Percentiles rank a stretch among this genome's conserved stretches.
These are phyloP conservation scores for Wickerhamiella galacta DNA, from an alignment of 805 yeast genomes.

Conservation along the genomic window DNA sequence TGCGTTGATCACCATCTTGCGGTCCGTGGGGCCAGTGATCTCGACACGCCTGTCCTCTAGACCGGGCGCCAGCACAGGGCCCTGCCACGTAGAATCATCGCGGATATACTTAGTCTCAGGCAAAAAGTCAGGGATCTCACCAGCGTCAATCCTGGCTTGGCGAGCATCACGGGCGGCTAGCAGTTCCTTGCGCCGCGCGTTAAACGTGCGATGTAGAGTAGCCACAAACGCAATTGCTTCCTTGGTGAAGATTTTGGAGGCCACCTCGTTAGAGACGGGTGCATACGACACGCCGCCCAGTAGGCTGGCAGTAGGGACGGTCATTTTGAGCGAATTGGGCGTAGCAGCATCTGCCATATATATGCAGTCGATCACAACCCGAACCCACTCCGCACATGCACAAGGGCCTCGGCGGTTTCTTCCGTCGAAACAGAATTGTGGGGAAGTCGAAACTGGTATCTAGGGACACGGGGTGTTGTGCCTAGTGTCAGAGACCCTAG, in stretches of 20 bases:
- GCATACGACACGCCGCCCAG: constrained; percentile 38
- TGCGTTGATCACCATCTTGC: constrained; percentile 63
- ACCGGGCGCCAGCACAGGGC: constrained; percentile 53
- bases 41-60: constrained; percentile 57
- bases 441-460: too few species aligned
- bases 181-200: constrained; percentile 37
- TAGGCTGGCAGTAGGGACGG: constrained; percentile 13
- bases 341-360: constrained; percentile 4
- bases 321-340: constrained; percentile 10
- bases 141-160: constrained; percentile 41
- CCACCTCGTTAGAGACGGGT: constrained; percentile 32
- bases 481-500: too few species aligned
- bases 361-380: too few species aligned
- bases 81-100: constrained; percentile 53
- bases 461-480: too few species aligned
- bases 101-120: constrained; percentile 48
- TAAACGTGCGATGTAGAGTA: constrained; percentile 47
- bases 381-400: too few species aligned
- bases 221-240: constrained; percentile 55
- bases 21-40: constrained; percentile 62
- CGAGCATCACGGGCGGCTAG: constrained; percentile 38
- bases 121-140: constrained; percentile 48
- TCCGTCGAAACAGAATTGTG: too few species aligned
- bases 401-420: too few species aligned
- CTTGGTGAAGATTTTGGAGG: constrained; percentile 39